These are phyloP conservation scores for Wickerhamia fluorescens DNA, from an alignment of 805 yeast genomes.

Conservation along the genomic window DNA sequence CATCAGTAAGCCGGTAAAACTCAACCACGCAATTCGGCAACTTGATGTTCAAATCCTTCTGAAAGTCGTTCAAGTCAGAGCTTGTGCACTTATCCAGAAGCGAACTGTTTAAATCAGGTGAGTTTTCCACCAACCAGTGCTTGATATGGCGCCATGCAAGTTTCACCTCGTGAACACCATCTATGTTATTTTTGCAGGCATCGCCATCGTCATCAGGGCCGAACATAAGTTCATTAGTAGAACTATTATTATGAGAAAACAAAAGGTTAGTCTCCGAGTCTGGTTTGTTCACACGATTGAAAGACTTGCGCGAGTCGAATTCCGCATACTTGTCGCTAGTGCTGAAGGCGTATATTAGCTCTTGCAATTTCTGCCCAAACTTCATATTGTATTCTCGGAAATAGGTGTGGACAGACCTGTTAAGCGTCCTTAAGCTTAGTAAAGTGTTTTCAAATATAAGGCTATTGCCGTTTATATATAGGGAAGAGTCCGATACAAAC, in stretches of 20 bases:
- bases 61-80: conserved; percentile 75
- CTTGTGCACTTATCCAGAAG: conserved; percentile 73
- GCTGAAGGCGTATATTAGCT: conserved; percentile 55
- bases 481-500: too few relatives aligned
- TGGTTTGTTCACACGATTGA: conserved; percentile 36
- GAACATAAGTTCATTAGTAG: conserved; percentile 12
- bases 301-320: conserved; percentile 44
- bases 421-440: too few relatives aligned
- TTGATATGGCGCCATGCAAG: conserved; percentile 88
- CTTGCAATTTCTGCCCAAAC: conserved; percentile 40
- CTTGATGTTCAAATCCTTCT: conserved; percentile 65
- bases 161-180: conserved; percentile 68
- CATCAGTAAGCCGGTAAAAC: conserved; percentile 78
- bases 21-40: conserved; percentile 82
- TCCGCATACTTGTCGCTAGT: conserved; percentile 69
- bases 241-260: conserved; percentile 20
- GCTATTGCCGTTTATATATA: too few relatives aligned
- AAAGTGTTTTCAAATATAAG: too few relatives aligned
- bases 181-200: conserved; percentile 28
- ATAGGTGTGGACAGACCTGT: too few relatives aligned
- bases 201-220: conserved; percentile 19
- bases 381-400: too few relatives aligned
- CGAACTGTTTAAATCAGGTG: conserved; percentile 76
- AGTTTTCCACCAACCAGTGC: conserved; percentile 70
- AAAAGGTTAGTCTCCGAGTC: conserved; percentile 26